A percentile compares a stretch with the other conserved stretches of the same genome.
Conservation (phyloP, 129 eudicot genomes). For the Ambrosia artemisiifolia region DNA sequence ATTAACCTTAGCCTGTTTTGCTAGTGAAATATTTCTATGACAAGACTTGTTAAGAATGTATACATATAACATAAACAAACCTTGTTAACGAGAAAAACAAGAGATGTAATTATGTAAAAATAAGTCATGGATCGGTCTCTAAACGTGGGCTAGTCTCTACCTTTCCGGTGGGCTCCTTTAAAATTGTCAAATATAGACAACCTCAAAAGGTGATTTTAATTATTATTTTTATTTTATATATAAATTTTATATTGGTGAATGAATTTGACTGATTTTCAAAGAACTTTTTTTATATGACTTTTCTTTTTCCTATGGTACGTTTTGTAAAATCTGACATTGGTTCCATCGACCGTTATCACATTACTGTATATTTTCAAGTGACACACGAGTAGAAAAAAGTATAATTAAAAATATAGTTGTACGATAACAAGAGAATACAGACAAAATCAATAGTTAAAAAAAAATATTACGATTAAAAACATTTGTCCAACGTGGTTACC, state of each 20-base stretch:
- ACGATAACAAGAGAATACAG: not conserved
- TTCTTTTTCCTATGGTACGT: not conserved
- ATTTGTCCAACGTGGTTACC: conserved; percentile 11
- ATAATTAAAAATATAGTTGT: not conserved
- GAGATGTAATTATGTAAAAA: no score
- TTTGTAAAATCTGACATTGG: not conserved
- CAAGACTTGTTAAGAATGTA: no score
- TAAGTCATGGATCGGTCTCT: not conserved
- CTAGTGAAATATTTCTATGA: no score
- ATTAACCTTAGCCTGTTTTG: no score
- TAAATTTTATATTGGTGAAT: not conserved
- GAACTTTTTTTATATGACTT: not conserved
- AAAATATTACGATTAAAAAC: not conserved
- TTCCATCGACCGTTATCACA: no score
- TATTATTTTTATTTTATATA: not conserved
- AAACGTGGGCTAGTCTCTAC: conserved; percentile 3
- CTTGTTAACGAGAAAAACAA: no score
- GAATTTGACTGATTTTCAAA: not conserved
- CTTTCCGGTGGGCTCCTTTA: not conserved
- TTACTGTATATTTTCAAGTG: no score
- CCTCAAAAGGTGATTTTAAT: not conserved
- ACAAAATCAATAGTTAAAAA: not conserved
- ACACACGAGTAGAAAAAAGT: not conserved
- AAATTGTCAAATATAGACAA: not conserved
- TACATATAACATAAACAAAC: no score